Evolutionary conservation across 2,329 filamentous ascomycete species (phyloP).

Genomic region (Cytospora paraplurivora): DNA sequence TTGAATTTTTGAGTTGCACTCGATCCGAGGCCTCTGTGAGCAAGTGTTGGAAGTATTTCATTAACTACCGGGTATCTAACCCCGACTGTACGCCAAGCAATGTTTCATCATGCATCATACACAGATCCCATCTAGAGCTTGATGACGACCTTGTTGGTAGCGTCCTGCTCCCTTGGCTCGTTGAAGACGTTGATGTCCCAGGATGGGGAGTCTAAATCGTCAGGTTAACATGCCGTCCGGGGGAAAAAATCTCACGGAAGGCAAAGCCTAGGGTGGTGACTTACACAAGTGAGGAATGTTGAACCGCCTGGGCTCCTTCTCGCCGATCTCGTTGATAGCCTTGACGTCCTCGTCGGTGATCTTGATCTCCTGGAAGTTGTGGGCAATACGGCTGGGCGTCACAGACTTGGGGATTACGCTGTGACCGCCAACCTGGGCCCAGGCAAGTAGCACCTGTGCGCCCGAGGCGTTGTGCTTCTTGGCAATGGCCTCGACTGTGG

Average conservation of each 20-base stretch:
- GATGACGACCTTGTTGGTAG: slow-evolving; percentile 50
- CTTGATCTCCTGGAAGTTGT: slow-evolving; percentile 70
- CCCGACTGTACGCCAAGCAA: slow-evolving; percentile 6
- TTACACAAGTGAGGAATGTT: slow-evolving; percentile 49
- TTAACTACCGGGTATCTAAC: slow-evolving; percentile 20
- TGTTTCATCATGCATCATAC: background rate
- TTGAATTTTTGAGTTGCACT: background rate
- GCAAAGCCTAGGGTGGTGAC: slow-evolving; percentile 27
- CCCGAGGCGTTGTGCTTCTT: slow-evolving; percentile 49
- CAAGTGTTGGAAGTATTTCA: background rate
- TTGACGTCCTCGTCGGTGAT: slow-evolving; percentile 60
- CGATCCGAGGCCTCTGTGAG: background rate
- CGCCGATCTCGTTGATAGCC: slow-evolving; percentile 63
- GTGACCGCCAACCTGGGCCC: slow-evolving; percentile 61
- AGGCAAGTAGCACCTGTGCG: slow-evolving; percentile 56
- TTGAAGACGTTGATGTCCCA: slow-evolving; percentile 61
- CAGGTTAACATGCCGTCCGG: background rate
- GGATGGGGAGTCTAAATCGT: slow-evolving; percentile 47
- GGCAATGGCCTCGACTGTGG: slow-evolving; percentile 58
- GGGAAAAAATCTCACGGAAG: too few relatives aligned
- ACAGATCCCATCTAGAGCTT: slow-evolving; percentile 32
- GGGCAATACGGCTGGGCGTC: slow-evolving; percentile 65
- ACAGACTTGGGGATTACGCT: slow-evolving; percentile 77
- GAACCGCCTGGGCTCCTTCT: slow-evolving; percentile 47
- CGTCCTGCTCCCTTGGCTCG: slow-evolving; percentile 54